phyloP scores from a whole-genome alignment of 257 asterid genomes.

The Solanum habrochaites region DNA sequence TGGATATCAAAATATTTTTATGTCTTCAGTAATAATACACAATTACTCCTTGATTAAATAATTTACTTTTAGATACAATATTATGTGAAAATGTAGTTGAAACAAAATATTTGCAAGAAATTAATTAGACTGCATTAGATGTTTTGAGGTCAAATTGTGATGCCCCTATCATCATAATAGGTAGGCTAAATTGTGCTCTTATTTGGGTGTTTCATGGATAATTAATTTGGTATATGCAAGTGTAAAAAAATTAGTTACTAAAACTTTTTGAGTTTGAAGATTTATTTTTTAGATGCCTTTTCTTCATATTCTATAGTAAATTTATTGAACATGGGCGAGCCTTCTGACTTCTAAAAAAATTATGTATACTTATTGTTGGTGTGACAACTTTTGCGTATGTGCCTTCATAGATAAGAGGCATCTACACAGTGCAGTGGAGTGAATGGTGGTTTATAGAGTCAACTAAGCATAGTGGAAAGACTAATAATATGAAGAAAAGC shows the following conservation, averaged over 20 bases:
- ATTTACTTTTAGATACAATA: not conserved
- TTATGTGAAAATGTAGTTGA: not conserved
- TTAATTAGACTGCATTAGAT: not conserved
- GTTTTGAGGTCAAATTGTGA: slow-evolving; percentile 52
- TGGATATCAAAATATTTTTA: too few species aligned
- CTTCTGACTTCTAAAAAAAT: slow-evolving; percentile 62
- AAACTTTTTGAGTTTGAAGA: slow-evolving; percentile 23
- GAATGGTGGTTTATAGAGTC: slow-evolving; percentile 19
- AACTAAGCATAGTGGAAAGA: slow-evolving; percentile 29
- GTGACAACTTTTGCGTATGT: slow-evolving; percentile 66
- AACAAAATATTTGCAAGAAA: not conserved
- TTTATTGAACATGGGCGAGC: slow-evolving; percentile 83
- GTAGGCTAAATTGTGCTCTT: slow-evolving; percentile 8
- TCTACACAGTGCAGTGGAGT: slow-evolving; percentile 37
- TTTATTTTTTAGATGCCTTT: slow-evolving; percentile 55
- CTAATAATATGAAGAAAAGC: slow-evolving; percentile 43
- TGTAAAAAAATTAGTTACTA: slow-evolving; percentile 3
- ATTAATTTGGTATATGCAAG: not conserved
- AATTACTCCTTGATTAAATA: not conserved
- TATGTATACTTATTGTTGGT: slow-evolving; percentile 55
- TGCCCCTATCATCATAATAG: slow-evolving; percentile 83
- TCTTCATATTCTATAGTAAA: slow-evolving; percentile 71
- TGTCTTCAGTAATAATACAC: not conserved
- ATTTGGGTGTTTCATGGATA: too few species aligned
- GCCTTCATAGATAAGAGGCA: slow-evolving; percentile 38